These are phyloP conservation scores for Metarhizium robertsii DNA, from an alignment of 2,329 filamentous ascomycete genomes.

Conservation along the genomic window DNA sequence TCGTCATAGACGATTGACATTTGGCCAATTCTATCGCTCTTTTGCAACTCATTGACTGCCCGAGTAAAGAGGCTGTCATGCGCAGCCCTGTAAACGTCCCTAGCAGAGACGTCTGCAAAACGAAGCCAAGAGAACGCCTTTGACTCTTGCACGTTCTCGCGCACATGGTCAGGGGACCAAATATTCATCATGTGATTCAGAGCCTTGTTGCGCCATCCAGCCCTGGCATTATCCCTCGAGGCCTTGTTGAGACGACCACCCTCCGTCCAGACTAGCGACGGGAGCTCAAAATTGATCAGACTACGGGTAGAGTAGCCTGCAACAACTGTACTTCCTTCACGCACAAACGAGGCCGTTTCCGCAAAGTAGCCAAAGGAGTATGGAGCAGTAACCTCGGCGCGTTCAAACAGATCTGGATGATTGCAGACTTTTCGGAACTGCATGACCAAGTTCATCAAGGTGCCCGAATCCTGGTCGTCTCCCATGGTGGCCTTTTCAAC, in stretches of 20 bases:
- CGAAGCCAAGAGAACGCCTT: conserved; percentile 82
- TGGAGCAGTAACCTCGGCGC: conserved; percentile 82
- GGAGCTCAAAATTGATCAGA: conserved; percentile 74
- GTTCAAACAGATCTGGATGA: conserved; percentile 92
- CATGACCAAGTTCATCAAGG: conserved; percentile 98
- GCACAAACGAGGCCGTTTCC: conserved; percentile 89
- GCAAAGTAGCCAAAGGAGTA: conserved; percentile 80
- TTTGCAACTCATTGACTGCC: conserved; percentile 49
- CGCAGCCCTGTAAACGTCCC: conserved; percentile 62
- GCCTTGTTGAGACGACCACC: conserved; percentile 67
- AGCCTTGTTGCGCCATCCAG: conserved; percentile 73
- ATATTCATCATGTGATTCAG: conserved; percentile 81
- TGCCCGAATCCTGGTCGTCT: conserved; percentile 89
- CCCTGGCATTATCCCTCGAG: conserved; percentile 61
- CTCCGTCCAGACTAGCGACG: conserved; percentile 72
- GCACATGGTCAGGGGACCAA: conserved; percentile 73
- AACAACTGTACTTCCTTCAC: conserved; percentile 71
- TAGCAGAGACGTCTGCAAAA: conserved; percentile 68
- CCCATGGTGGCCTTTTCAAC: conserved; percentile 94
- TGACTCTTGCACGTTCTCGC: conserved; percentile 48
- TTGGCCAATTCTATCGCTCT: conserved; percentile 50
- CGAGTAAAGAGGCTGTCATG: conserved; percentile 66
- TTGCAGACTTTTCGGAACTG: conserved; percentile 99
- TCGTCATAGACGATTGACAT: conserved; percentile 65
- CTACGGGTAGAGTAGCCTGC: conserved; percentile 85